Conservation (phyloP, 2,329 filamentous ascomycete species). For the Coniella vitis region DNA sequence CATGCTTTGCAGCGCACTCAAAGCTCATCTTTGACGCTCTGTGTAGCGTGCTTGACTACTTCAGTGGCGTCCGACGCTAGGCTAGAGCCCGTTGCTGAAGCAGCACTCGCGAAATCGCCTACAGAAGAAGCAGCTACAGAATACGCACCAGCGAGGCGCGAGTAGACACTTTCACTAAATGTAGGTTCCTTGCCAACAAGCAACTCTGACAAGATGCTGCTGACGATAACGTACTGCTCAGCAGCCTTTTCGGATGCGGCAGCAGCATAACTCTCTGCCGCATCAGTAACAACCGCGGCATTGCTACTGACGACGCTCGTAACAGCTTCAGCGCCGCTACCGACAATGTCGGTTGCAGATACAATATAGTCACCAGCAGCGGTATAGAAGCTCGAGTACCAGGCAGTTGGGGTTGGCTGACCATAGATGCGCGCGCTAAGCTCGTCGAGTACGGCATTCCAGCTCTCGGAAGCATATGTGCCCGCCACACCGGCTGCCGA, state of each 20-base stretch:
- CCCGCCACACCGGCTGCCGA: conserved; percentile 18
- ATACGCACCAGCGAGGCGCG: conserved; percentile 64
- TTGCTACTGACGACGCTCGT: conserved; percentile 44
- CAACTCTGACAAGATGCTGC: conserved; percentile 68
- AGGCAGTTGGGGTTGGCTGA: conserved; percentile 52
- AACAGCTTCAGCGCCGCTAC: conserved; percentile 28
- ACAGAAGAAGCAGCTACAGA: conserved; percentile 56
- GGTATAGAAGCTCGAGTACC: conserved; percentile 41
- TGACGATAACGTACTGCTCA: conserved; percentile 62
- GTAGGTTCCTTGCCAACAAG: conserved; percentile 70
- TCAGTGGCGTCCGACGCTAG: conserved; percentile 35
- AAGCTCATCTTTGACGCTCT: conserved; percentile 34
- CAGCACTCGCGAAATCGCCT: conserved; percentile 34
- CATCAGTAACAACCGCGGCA: conserved; percentile 46
- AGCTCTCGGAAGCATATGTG: conserved; percentile 42
- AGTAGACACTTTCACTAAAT: conserved; percentile 75
- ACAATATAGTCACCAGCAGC: conserved; percentile 48
- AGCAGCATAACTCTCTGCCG: conserved; percentile 50
- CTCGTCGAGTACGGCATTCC: conserved; percentile 56
- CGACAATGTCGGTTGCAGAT: conserved; percentile 45
- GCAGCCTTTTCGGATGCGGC: conserved; percentile 55
- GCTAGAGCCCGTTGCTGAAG: conserved; percentile 24
- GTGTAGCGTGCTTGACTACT: conserved; percentile 33
- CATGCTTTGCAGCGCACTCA: conserved; percentile 20
- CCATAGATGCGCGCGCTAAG: conserved; percentile 67